Evolutionary conservation across 2,329 filamentous ascomycete species (phyloP), one percentile per base, ranked within the genome.

Genomic region (Pezicula neosporulosa): DNA sequence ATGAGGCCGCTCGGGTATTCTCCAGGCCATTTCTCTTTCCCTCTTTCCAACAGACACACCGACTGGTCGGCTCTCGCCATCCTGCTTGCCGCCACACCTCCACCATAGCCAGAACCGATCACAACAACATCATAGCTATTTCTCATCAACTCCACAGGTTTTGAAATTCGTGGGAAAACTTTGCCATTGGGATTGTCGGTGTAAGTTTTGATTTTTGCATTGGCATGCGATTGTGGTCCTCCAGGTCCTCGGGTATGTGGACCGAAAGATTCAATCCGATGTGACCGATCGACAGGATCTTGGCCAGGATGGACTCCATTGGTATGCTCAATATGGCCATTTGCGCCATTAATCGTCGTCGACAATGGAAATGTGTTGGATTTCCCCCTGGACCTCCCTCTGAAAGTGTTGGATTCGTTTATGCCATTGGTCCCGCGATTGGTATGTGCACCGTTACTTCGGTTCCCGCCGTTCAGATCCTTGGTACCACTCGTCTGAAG

Each of bases 51-150:
- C 16, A 89, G 66, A 53, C 83, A 86, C 1, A 88, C 84, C 2
- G 72, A 76, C 62, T 84, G 74, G 2, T 72, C 77, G 1, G 77
- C 77, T 49, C 85, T 75, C 3, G 83, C 78, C 76, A 87, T 82
- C 10, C 83, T 75, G 19, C 81, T 81, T 0, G 84, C 85, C 3
- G 85, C 84, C 18, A 88, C 79, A 21, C 77, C 80, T 37, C 82
- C 84, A 21, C 85, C 85, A 64, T 88, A 89, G 1, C 85, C 85
- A 9, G 83, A 86, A 1, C 85, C 85, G 51, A 88, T 80, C 28
- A 88, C 81, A 10, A 89, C 76, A 37, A 79, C 79, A 66, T 88
- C 85, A 58, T 89, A 88, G 6, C 70, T 69, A 50, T 71, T 69
- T 24, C 77, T 73, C 63, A 86, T 76, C 24, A 83, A 67, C 61